Conservation (phyloP, 2,329 filamentous ascomycete genomes). For the Epichloe baconii region DNA sequence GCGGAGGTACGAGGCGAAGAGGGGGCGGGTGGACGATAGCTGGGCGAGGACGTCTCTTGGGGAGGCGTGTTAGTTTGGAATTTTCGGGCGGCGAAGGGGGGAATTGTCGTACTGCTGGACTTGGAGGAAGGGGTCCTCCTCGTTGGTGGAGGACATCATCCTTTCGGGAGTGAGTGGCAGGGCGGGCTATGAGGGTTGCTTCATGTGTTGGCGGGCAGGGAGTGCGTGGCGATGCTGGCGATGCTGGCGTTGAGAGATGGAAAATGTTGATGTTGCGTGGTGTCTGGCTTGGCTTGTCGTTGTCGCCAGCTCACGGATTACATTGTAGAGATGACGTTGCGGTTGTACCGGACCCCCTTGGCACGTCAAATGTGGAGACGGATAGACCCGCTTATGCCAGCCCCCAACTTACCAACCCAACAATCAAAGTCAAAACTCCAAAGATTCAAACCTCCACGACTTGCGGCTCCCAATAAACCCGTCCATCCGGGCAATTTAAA, state of each 20-base stretch:
- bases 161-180: slow-evolving; percentile 12
- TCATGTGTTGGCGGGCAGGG: background rate
- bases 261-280: too few species aligned
- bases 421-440: too few species aligned
- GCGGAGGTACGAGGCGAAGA: slow-evolving; percentile 90
- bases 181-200: background rate
- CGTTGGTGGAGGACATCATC: slow-evolving; percentile 57
- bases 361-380: too few species aligned
- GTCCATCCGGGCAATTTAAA: too few species aligned
- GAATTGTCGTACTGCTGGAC: slow-evolving; percentile 49
- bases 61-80: background rate
- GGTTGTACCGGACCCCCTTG: too few species aligned
- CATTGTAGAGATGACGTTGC: too few species aligned
- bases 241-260: background rate
- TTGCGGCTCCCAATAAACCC: too few species aligned
- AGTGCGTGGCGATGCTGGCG: too few species aligned
- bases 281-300: too few species aligned
- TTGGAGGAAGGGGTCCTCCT: slow-evolving; percentile 59
- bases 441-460: too few species aligned
- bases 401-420: too few species aligned
- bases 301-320: background rate
- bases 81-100: background rate
- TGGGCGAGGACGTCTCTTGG: slow-evolving; percentile 75
- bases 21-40: slow-evolving; percentile 65
- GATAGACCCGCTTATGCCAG: too few species aligned